These are phyloP conservation scores for Adansonia digitata DNA, from an alignment of 345 rosid species.

Conservation along the genomic window DNA sequence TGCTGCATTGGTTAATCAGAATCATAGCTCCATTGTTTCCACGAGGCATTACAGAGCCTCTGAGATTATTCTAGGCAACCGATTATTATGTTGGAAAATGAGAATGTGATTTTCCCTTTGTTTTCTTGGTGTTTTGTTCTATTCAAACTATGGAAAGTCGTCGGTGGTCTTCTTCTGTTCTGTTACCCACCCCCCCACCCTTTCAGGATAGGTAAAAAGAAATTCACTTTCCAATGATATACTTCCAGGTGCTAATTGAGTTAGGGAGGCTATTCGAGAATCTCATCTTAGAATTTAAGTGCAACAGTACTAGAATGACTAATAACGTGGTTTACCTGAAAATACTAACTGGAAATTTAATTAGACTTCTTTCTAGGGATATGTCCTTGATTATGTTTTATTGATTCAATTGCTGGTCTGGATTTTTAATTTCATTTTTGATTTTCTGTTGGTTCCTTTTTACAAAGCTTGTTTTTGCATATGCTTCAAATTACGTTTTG, in stretches of 20 bases:
- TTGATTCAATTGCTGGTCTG: background rate
- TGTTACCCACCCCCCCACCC: too few species aligned
- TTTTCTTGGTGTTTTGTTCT: constrained; percentile 14
- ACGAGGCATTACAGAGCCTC: constrained; percentile 89
- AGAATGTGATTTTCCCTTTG: constrained; percentile 12
- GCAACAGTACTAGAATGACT: background rate
- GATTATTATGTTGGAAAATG: constrained; percentile 22
- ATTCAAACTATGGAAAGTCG: background rate
- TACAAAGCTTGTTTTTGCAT: background rate
- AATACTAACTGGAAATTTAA: background rate
- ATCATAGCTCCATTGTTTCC: constrained; percentile 72
- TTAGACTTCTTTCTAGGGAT: background rate
- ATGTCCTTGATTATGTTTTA: background rate
- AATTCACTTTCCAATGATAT: background rate
- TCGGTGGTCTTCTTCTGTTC: constrained; percentile 9
- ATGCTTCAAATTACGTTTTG: background rate
- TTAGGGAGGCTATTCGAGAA: background rate
- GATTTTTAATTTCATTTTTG: background rate
- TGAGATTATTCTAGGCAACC: constrained; percentile 71
- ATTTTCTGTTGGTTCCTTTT: background rate
- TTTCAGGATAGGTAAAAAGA: constrained; percentile 3
- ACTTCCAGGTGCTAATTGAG: background rate
- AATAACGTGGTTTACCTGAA: background rate
- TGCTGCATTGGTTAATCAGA: constrained; percentile 69
- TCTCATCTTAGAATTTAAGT: background rate